phyloP scores from a whole-genome alignment of 2,329 filamentous ascomycete genomes.

The Nemania sp. region DNA sequence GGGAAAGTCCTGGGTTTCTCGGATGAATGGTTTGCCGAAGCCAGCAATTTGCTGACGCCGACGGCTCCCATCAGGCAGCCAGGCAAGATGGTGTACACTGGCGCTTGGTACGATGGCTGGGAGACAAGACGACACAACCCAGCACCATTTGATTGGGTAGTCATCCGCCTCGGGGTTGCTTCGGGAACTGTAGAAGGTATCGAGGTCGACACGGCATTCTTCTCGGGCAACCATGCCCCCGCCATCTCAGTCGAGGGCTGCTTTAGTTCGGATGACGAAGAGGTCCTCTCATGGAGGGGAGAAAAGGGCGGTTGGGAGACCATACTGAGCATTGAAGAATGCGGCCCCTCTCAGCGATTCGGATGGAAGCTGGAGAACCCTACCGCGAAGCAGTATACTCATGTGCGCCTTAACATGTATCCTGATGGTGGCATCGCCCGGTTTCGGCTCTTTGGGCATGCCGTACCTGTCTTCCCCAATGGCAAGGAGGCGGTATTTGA shows the following conservation, averaged over 20 bases:
- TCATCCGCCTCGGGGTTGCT: conserved; percentile 68
- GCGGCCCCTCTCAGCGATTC: conserved; percentile 74
- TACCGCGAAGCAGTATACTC: conserved; percentile 72
- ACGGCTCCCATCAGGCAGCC: conserved; percentile 64
- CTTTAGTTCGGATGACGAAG: conserved; percentile 67
- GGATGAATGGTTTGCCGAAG: conserved; percentile 71
- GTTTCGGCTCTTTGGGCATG: conserved; percentile 77
- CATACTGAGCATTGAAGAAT: conserved; percentile 70
- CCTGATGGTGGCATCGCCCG: conserved; percentile 83
- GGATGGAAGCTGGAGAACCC: conserved; percentile 68
- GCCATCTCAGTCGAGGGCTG: conserved; percentile 78
- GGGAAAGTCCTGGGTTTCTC: conserved; percentile 68
- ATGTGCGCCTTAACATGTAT: conserved; percentile 82
- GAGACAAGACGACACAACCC: conserved; percentile 70
- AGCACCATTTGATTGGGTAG: conserved; percentile 68
- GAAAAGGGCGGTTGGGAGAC: conserved; percentile 69
- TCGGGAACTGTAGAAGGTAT: conserved; percentile 74
- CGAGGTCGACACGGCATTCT: conserved; percentile 81
- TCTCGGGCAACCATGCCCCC: conserved; percentile 81
- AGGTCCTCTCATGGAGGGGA: conserved; percentile 66
- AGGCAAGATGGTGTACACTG: conserved; percentile 71
- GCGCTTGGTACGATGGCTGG: conserved; percentile 74
- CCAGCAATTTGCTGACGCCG: conserved; percentile 66
- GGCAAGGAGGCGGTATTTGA: conserved; percentile 70
- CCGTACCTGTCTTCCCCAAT: conserved; percentile 74